Evolutionary conservation across 1,284 basidiomycete species (phyloP).

Genomic region (Athelia sp.): DNA sequence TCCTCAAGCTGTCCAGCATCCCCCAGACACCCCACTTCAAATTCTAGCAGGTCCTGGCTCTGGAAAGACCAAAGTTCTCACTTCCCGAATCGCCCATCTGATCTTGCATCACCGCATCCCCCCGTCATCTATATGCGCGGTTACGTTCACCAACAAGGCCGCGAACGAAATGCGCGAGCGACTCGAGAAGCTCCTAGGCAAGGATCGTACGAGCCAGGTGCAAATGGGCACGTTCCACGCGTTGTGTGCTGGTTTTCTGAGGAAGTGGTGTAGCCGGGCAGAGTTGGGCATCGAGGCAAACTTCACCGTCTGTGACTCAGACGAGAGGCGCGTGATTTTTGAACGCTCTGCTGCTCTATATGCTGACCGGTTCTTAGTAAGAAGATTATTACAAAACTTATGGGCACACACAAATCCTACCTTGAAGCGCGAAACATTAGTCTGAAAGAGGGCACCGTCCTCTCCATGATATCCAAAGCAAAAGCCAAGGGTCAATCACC

Average conservation of each 20-base stretch:
- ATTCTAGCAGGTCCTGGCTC: slow-evolving; percentile 85
- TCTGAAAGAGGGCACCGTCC: slow-evolving; percentile 56
- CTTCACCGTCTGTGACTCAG: slow-evolving; percentile 81
- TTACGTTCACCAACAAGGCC: slow-evolving; percentile 88
- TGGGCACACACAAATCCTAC: slow-evolving; percentile 52
- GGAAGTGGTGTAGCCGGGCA: slow-evolving; percentile 34
- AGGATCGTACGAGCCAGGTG: slow-evolving; percentile 52
- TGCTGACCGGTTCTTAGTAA: slow-evolving; percentile 45
- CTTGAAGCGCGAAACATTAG: slow-evolving; percentile 44
- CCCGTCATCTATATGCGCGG: slow-evolving; percentile 69
- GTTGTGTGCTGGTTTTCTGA: slow-evolving; percentile 68
- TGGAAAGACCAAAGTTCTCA: slow-evolving; percentile 74
- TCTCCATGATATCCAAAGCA: slow-evolving; percentile 73
- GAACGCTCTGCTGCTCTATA: slow-evolving; percentile 6
- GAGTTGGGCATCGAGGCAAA: slow-evolving; percentile 38
- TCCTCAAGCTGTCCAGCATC: slow-evolving; percentile 59
- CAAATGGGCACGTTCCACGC: slow-evolving; percentile 84
- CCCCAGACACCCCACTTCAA: slow-evolving; percentile 63
- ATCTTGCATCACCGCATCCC: slow-evolving; percentile 52
- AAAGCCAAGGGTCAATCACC: slow-evolving; percentile 72
- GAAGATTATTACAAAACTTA: slow-evolving; percentile 61
- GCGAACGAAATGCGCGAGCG: slow-evolving; percentile 86
- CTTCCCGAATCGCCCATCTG: slow-evolving; percentile 74
- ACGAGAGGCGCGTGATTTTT: slow-evolving; percentile 63
- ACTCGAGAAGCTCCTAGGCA: slow-evolving; percentile 68